Base-by-base conservation (phyloP, 208 protist species). In the Acanthamoeba lenticulata region DNA sequence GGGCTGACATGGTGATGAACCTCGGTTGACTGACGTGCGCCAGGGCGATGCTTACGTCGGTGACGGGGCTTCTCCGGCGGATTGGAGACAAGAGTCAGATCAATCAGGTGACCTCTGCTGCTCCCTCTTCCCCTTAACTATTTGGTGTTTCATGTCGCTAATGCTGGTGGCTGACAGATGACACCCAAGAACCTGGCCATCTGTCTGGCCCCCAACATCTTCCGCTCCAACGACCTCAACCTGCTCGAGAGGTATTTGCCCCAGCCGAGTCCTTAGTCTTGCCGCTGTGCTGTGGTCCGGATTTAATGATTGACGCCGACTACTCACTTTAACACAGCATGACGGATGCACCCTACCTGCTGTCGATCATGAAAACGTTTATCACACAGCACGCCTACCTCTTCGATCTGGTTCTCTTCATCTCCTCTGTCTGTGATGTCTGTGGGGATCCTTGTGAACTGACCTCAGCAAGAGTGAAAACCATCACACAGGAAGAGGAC, bases 361-460 rank as follows among this genome's bases (percentile, higher is more conserved):
- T 79, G 38, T 79, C 67, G 67, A 79, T 79, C 24, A 79, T 79
- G 67, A 79, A 79, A 34, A 79, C 67, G 24, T 79, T 79, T 34
- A 79, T 79, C 67, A 79, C 67, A 19, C 67, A 79, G 21, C 67
- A 79, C 32, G 15, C 67, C 29, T 79, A 45, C 32, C 67, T 79
- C 67, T 79, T 79, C 21, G n/a, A 27, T 0, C 32, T 24, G 67
- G 67, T 79, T 42, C 3, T 45, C 19, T n/a, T 34, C 57, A 27
- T 13, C 49, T 0, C 52, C 52, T 6, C 52, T 57, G 21, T 15
- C 52, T 27, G 19, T 0, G 52, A 57, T 57, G 19, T 2, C 5
- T 15, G 6, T 27, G 15, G 0, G n/a, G 21, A 21, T 65, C n/a
- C 13, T 34, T 79, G 11, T 79, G 67, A 6, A 2, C 13, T 11